Percentiles rank a stretch among this genome's conserved stretches.
These are phyloP conservation scores for Eutrema yunnanense DNA, from an alignment of 345 rosid genomes.

Conservation along the genomic window DNA sequence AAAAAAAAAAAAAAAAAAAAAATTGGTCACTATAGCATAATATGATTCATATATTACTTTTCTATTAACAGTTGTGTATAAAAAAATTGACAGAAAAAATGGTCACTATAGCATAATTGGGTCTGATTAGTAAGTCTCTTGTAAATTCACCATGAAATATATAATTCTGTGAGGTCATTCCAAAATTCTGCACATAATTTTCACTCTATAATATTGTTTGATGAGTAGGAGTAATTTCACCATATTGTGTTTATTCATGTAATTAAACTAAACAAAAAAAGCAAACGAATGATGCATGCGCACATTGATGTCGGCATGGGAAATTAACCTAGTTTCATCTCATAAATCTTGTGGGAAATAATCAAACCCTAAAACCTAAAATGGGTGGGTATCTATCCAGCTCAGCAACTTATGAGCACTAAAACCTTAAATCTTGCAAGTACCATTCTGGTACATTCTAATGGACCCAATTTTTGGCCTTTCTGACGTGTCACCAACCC, in stretches of 20 bases:
- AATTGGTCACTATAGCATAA: background rate
- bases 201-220: background rate
- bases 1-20: background rate
- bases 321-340: constrained; percentile 13
- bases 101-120: no score
- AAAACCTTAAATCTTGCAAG: constrained; percentile 20
- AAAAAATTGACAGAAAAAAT: background rate
- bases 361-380: constrained; percentile 22
- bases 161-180: background rate
- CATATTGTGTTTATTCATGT: background rate
- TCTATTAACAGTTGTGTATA: background rate
- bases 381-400: constrained; percentile 24
- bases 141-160: background rate
- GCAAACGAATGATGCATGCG: constrained; percentile 1
- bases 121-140: background rate
- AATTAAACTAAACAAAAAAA: background rate
- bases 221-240: background rate
- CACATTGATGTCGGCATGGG: constrained; percentile 27
- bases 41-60: background rate
- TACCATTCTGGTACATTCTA: constrained; percentile 38
- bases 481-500: constrained; percentile 82
- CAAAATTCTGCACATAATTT: background rate
- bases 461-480: constrained; percentile 24
- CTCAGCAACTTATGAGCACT: constrained; percentile 20
- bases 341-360: constrained; percentile 3